Evolutionary conservation across 1,284 basidiomycete species (phyloP).

Genomic region (Ceratobasidium sp.): DNA sequence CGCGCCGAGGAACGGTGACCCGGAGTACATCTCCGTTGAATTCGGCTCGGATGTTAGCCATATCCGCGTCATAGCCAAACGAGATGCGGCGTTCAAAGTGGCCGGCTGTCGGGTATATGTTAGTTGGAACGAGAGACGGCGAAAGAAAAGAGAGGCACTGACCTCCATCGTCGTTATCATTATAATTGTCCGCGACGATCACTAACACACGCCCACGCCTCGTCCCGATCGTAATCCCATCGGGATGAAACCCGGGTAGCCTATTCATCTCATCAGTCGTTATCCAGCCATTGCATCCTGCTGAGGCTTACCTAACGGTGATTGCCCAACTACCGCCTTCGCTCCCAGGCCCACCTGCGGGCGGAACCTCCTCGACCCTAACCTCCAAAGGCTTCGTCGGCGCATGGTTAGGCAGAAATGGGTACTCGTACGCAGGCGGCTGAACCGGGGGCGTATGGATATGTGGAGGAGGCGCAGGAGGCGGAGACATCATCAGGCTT

Average conservation of each 20-base stretch:
- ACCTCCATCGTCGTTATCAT: slow-evolving; percentile 38
- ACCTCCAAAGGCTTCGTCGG: slow-evolving; percentile 33
- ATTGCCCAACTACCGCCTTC: slow-evolving; percentile 36
- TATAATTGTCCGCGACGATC: slow-evolving; percentile 38
- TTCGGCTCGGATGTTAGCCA: slow-evolving; percentile 76
- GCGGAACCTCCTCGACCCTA: slow-evolving; percentile 31
- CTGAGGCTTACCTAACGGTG: slow-evolving; percentile 32
- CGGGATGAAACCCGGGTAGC: slow-evolving; percentile 27
- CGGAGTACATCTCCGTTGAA: slow-evolving; percentile 70
- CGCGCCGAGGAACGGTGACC: slow-evolving; percentile 43
- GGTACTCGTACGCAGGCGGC: slow-evolving; percentile 36
- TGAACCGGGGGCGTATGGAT: slow-evolving; percentile 32
- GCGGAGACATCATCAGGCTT: slow-evolving; percentile 21
- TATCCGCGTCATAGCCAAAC: slow-evolving; percentile 79
- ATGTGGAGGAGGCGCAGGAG: slow-evolving; percentile 20
- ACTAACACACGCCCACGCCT: slow-evolving; percentile 31
- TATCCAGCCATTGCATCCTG: too few species aligned
- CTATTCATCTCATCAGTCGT: neutral
- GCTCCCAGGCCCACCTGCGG: neutral
- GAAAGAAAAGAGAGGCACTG: neutral
- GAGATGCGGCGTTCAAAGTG: slow-evolving; percentile 81
- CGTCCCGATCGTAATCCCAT: slow-evolving; percentile 36
- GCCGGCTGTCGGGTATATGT: slow-evolving; percentile 58
- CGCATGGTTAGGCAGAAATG: slow-evolving; percentile 33
- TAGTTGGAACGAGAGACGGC: neutral